Base-by-base conservation (phyloP, 2,329 filamentous ascomycete species). In the Apiospora phragmitis region DNA sequence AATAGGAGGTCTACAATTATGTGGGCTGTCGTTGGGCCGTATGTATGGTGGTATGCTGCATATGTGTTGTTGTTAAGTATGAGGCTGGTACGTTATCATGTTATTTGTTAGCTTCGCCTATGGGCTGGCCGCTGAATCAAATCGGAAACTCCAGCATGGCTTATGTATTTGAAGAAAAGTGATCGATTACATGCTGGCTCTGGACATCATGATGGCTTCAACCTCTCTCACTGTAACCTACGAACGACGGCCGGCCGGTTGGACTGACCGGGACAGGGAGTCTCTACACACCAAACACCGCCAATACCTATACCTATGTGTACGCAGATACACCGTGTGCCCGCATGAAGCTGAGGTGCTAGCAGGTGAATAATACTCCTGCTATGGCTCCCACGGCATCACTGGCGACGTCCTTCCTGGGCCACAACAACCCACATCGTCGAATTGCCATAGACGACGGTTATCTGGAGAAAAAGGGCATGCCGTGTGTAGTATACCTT, bases 51-150 rank as follows among this genome's bases (percentile, higher is more conserved):
- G 51, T 62, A 24, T 62, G 55, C 55, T 32, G 32, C 55, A n/a
- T 38, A 62, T 62, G 55, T 62, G 29, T n/a, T 38, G 29, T n/a
- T 38, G 32, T 62, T 38, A 62, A 62, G 55, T 62, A 62, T 62
- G 55, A 62, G 55, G 29, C 32, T 62, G 55, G 55, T 62, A 62
- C 55, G 55, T 62, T 62, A 62, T 62, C 55, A 35, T 62, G 32
- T 62, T 62, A 38, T 38, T 62, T 35, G 32, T n/a, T 62, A 38
- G 55, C 55, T 59, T 59, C 51, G 51, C 29, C 18, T 59, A 29
- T 29, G 51, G 51, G 51, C 51, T 59, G 51, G 51, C 51, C 29
- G 51, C 29, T 59, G 51, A 59, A 59, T 59, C 51, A 59, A 59
- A 59, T 59, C 51, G 51, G 51, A 59, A 59, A 59, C 51, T 35